Base-by-base conservation (phyloP, 805 yeast genomes). In the Zygoascus ofunaensis region DNA sequence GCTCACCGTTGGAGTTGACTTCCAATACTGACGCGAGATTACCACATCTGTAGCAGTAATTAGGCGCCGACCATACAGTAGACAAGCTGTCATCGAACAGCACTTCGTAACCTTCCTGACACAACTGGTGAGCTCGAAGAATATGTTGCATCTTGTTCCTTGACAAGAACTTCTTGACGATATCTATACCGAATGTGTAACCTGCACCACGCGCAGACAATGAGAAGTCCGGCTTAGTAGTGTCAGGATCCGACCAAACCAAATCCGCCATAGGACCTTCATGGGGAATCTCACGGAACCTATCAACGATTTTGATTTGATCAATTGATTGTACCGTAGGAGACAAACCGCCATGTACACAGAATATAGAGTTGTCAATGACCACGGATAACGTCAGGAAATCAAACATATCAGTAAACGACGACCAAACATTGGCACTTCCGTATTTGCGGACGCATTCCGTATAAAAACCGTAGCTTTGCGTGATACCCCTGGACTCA, bases 221-320 rank as follows among this genome's bases (percentile, higher is more conserved):
- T 52, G 89, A 81, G 62, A 92, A 92, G 56, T 87, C 95, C 2
- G 63, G 63, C 42, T 69, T 70, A 45, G 82, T 85, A 26, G 84
- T 82, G 62, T 94, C 97, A 0, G 99, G 99, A 59, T 92, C 99
- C 19, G 92, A 81, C 99, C 99, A 92, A 17, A 92, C 97, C 41
- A 92, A 68, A 62, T 92, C 99, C 1, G 98, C 98, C 97, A 92
- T 92, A 14, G 97, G 95, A 0, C 99, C 99, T 61, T 92, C 98
- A 55, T 94, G 98, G 0, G 99, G 99, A 10, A 94, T 87, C 61
- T 92, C 99, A 52, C 80, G 77, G 59, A 87, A 90, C 47, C 99
- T 63, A 63, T 92, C 98, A 5, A 94, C 80, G 14, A 92, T 79
- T 50, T 83, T 72, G 42, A 92, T 86, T 52, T 94, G 97, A 59